These are phyloP conservation scores for Aaosphaeria pasadenensis DNA, from an alignment of 2,329 filamentous ascomycete genomes.

Conservation along the genomic window DNA sequence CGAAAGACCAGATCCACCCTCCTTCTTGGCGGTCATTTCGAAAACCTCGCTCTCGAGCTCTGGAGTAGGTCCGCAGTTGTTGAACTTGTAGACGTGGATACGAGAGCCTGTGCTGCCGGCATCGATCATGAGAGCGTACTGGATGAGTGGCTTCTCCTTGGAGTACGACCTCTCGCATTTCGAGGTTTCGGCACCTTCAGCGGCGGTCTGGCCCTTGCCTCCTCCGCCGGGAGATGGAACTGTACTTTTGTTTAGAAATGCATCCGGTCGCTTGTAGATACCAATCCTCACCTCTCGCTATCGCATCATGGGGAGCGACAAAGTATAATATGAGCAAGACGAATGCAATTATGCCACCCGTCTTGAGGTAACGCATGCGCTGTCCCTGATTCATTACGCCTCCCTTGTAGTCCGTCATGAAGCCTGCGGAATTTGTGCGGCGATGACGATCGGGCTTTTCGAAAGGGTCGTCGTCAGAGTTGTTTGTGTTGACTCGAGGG, in stretches of 20 bases:
- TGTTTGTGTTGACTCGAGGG: constrained; percentile 38
- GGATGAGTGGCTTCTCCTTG: constrained; percentile 86
- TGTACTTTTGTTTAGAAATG: not conserved
- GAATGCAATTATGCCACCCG: constrained; percentile 58
- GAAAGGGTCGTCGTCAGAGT: constrained; percentile 39
- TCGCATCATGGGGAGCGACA: constrained; percentile 45
- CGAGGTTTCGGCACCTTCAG: constrained; percentile 62
- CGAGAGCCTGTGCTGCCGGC: constrained; percentile 96
- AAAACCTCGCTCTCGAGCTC: constrained; percentile 92
- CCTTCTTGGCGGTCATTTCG: constrained; percentile 84
- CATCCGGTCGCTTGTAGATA: not conserved
- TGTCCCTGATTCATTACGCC: constrained; percentile 61
- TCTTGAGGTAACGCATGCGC: constrained; percentile 60
- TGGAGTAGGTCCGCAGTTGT: constrained; percentile 94
- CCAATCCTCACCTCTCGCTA: constrained; percentile 22
- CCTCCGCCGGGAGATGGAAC: not conserved
- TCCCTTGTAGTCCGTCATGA: constrained; percentile 44
- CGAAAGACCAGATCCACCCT: constrained; percentile 76
- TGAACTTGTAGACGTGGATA: constrained; percentile 98
- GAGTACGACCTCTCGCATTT: constrained; percentile 82
- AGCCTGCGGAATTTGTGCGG: constrained; percentile 34
- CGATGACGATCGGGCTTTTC: constrained; percentile 45
- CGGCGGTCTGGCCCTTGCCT: constrained; percentile 41
- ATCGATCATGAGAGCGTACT: constrained; percentile 98
- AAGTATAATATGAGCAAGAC: constrained; percentile 58